Evolutionary conservation across 2,329 filamentous ascomycete species (phyloP).

Genomic region (Fusarium subglutinans): DNA sequence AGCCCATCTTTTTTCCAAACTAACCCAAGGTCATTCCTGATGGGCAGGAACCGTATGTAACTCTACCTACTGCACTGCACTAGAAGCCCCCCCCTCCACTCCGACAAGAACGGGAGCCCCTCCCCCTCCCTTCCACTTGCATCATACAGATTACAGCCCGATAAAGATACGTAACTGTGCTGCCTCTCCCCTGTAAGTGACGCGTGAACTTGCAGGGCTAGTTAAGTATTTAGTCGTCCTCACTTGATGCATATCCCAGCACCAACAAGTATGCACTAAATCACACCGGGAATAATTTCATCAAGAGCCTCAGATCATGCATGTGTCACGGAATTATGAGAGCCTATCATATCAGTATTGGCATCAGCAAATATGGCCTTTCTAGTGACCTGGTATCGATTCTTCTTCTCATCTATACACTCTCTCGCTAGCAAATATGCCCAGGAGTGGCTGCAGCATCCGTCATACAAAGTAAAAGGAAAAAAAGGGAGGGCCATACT

Average conservation of each 20-base stretch:
- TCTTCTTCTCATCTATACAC: neutral
- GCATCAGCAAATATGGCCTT: neutral
- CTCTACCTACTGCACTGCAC: neutral
- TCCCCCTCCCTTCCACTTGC: constrained; percentile 36
- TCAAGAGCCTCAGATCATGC: neutral
- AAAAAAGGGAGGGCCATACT: constrained; percentile 2
- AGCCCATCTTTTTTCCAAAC: neutral
- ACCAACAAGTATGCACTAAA: neutral
- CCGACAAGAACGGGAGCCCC: constrained; percentile 16
- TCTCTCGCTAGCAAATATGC: neutral
- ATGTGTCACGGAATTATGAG: neutral
- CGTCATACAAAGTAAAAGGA: constrained; percentile 14
- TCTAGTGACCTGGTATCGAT: neutral
- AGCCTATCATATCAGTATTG: neutral
- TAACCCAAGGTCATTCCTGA: neutral
- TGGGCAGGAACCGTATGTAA: neutral
- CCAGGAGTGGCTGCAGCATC: neutral
- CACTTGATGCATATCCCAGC: constrained; percentile 6
- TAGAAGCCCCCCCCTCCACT: constrained; percentile 4
- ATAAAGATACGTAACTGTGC: constrained; percentile 12
- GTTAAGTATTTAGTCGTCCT: neutral
- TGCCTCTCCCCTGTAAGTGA: constrained; percentile 10
- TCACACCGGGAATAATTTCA: neutral
- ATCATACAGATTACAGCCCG: constrained; percentile 37
- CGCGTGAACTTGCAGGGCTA: neutral